Evolutionary conservation across 805 yeast genomes (phyloP).

Genomic region (Myxozyma lipomycoides): DNA sequence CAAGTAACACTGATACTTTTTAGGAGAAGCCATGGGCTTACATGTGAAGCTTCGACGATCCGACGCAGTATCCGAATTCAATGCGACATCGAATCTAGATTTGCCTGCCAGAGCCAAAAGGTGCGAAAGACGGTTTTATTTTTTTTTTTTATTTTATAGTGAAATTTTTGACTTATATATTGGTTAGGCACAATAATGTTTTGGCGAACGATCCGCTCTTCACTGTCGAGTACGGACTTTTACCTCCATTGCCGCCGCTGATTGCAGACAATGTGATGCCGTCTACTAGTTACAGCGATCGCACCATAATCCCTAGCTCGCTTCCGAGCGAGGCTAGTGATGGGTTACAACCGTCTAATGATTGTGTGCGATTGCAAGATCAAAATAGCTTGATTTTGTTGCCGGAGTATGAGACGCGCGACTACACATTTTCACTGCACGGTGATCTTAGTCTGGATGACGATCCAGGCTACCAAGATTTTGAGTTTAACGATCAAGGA

Average conservation of each 20-base stretch:
- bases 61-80: too few relatives aligned
- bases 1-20: too few relatives aligned
- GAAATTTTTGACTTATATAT: neutral
- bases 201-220: slow-evolving; percentile 24
- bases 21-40: neutral
- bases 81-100: too few relatives aligned
- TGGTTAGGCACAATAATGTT: neutral
- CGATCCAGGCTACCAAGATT: slow-evolving; percentile 21
- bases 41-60: neutral
- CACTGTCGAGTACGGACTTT: slow-evolving; percentile 22
- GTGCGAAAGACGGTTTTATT: neutral
- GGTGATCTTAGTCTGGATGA: slow-evolving; percentile 8
- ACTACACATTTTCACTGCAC: neutral
- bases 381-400: neutral
- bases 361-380: neutral
- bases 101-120: too few relatives aligned
- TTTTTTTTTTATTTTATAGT: neutral
- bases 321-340: neutral
- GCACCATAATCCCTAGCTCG: neutral
- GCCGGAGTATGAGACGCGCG: neutral
- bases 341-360: neutral
- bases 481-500: slow-evolving; percentile 24
- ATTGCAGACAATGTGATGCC: neutral
- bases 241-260: slow-evolving; percentile 12
- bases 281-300: neutral